Evolutionary conservation across 257 asterid genomes (phyloP).

Genomic region (Nicotiana sylvestris): DNA sequence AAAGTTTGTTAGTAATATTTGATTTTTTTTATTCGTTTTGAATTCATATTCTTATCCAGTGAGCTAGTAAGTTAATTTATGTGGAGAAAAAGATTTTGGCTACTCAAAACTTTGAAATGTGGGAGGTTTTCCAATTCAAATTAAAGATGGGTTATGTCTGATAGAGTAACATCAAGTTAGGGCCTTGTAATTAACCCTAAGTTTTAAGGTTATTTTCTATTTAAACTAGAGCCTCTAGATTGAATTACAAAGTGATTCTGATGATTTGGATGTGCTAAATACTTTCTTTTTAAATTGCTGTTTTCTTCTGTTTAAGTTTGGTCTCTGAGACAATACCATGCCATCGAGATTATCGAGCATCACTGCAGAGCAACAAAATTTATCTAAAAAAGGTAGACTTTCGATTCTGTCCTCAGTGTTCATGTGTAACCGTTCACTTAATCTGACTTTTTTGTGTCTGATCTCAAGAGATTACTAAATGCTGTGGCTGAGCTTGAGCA

Average conservation of each 20-base stretch:
- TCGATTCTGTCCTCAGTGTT: neutral
- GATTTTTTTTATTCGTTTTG: neutral
- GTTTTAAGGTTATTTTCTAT: neutral
- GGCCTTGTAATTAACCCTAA: neutral
- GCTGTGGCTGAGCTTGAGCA: conserved; percentile 84
- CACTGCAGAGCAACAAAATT: conserved; percentile 50
- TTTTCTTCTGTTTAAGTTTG: conserved; percentile 58
- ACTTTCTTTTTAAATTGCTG: conserved; percentile 18
- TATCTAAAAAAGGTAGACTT: conserved; percentile 52
- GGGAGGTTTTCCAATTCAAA: neutral
- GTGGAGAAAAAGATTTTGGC: neutral
- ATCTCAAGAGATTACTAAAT: conserved; percentile 49
- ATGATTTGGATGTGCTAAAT: conserved; percentile 15
- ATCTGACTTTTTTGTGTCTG: conserved; percentile 8
- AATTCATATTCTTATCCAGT: neutral
- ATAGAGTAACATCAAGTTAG: neutral
- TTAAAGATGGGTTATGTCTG: neutral
- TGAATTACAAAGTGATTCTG: conserved; percentile 3
- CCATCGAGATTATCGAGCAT: conserved; percentile 76
- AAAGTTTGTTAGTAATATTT: neutral
- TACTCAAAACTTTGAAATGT: neutral
- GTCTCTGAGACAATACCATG: conserved; percentile 87
- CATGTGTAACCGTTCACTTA: neutral
- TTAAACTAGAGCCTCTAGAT: neutral
- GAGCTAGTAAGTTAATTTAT: neutral